Base-by-base conservation (phyloP, 805 yeast species). In the Yarrowia phangngaensis region DNA sequence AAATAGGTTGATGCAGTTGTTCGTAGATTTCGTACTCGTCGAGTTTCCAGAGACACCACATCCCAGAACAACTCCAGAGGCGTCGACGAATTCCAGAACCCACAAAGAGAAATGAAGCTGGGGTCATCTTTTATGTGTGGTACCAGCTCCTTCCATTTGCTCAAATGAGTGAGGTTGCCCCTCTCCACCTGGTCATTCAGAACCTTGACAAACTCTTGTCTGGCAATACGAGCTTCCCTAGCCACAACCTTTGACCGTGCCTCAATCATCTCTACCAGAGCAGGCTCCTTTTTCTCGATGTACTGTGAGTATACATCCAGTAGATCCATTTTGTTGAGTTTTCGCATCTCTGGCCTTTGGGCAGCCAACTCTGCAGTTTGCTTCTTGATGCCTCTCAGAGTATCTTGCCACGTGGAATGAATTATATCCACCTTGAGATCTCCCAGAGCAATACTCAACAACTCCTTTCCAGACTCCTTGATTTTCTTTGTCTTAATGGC, bases 21-120 rank as follows among this genome's bases (percentile, higher is more conserved):
- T 48, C 75, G 75, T 58, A 79, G 77, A 16, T 79, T 77, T 52
- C 72, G 74, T 34, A 84, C 60, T 1, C 70, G 58, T 48, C 79
- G 74, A 24, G 73, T 71, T 56, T 77, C 79, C 50, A 76, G 80
- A 55, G 82, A 88, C 3, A 82, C 71, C 0, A 74, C 58, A 61
- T 88, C 95, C 76, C 85, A 75, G 61, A 82, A 87, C 30, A 84
- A 64, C 54, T 87, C 95, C 31, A 80, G 59, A 0, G 95, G 82
- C 1, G 79, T 73, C 0, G 95, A 86, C 14, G 32, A 23, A 0
- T 95, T 95, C 34, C 75, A 70, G 48, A 88, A 72, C 0, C 94
- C 95, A 51, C 87, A 70, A 27, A 87, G 54, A 16, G 72, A 76
- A 12, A 75, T 57, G 58, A 82, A 87, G 12, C 76, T 65, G 35